phyloP scores from a whole-genome alignment of 2,329 filamentous ascomycete genomes.

The Colletotrichum eremochloae region DNA sequence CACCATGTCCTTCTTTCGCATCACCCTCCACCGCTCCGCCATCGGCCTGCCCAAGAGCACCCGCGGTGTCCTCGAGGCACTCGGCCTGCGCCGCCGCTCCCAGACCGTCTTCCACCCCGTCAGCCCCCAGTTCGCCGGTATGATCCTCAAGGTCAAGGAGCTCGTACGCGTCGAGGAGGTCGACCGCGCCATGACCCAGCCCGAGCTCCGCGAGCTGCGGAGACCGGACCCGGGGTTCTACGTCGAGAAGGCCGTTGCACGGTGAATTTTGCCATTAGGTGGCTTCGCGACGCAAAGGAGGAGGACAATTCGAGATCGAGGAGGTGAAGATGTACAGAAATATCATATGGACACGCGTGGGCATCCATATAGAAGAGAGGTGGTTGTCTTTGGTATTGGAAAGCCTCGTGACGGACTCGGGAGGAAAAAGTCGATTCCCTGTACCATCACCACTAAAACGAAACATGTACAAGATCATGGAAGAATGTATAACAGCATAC shows the following conservation, averaged over 20 bases:
- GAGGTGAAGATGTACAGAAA: not conserved
- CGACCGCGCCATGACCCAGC: constrained; percentile 70
- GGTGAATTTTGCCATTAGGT: constrained; percentile 36
- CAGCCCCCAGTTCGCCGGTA: constrained; percentile 83
- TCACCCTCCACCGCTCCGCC: constrained; percentile 89
- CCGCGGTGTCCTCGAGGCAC: constrained; percentile 83
- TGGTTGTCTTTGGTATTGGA: not conserved
- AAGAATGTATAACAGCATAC: constrained; percentile 30
- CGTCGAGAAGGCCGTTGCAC: constrained; percentile 70
- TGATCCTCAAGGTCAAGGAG: constrained; percentile 96
- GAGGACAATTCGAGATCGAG: not conserved
- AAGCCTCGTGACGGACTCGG: not conserved
- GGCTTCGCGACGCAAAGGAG: not conserved
- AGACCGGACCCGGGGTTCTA: constrained; percentile 86
- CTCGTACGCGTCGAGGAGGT: constrained; percentile 87
- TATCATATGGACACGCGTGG: not conserved
- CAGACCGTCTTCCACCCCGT: constrained; percentile 93
- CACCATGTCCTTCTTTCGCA: constrained; percentile 85
- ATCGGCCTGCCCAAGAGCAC: constrained; percentile 89
- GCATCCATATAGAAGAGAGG: not conserved
- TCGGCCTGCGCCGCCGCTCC: constrained; percentile 87
- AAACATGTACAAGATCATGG: constrained; percentile 30
- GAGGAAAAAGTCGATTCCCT: constrained; percentile 10
- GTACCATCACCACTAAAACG: constrained; percentile 20
- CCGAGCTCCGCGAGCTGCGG: constrained; percentile 78